phyloP scores from a whole-genome alignment of 108 stramenopile genomes.

The Skeletonema menzelii region DNA sequence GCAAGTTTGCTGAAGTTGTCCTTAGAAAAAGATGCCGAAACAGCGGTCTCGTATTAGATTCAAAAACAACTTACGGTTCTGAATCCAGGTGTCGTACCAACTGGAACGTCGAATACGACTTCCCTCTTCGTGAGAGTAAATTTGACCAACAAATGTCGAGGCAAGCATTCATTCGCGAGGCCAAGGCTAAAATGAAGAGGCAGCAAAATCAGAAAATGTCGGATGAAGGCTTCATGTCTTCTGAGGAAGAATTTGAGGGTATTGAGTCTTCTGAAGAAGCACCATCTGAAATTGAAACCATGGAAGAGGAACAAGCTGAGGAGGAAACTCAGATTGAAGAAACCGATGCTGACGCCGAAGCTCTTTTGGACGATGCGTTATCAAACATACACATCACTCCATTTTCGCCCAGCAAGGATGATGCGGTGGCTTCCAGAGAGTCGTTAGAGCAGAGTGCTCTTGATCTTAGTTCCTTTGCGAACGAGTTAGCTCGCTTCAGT shows the following conservation, averaged over 20 bases:
- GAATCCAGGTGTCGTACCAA: background rate
- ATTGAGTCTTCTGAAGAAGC: background rate
- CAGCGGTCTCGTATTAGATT: conserved; percentile 24
- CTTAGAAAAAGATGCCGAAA: conserved; percentile 23
- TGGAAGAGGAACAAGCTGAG: conserved; percentile 1
- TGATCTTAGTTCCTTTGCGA: conserved; percentile 24
- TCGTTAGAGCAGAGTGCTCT: background rate
- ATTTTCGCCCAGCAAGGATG: background rate
- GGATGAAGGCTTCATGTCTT: conserved; percentile 20
- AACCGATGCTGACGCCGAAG: conserved; percentile 15
- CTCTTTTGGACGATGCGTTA: conserved; percentile 25
- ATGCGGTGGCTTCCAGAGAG: background rate
- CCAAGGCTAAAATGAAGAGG: conserved; percentile 14
- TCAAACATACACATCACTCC: background rate
- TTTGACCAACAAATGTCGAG: conserved; percentile 14
- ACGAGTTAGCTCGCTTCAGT: conserved; percentile 43
- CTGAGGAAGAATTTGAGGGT: conserved; percentile 29
- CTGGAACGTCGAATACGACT: conserved; percentile 42
- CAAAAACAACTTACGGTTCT: background rate
- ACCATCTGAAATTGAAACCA: background rate
- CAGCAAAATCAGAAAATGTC: background rate
- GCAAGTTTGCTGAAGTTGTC: conserved; percentile 31
- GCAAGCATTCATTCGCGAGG: conserved; percentile 14
- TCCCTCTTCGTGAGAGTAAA: conserved; percentile 24
- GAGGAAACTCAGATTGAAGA: background rate